A percentile compares a stretch with the other conserved stretches of the same genome.
phyloP scores from a whole-genome alignment of 2,329 filamentous ascomycete genomes.

The Aspergillus texensis region DNA sequence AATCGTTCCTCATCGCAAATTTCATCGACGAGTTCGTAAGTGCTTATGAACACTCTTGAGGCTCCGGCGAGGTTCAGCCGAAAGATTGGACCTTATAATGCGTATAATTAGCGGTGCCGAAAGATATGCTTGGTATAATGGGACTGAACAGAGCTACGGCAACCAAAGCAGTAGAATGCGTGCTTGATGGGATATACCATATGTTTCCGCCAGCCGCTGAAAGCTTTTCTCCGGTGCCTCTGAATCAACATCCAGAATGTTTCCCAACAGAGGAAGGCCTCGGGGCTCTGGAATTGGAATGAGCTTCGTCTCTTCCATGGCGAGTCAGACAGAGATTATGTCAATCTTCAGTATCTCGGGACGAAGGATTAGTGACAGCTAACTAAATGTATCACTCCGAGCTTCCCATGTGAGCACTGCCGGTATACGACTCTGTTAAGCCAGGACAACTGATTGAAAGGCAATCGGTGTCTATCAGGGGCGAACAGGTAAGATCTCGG shows the following conservation, averaged over 20 bases:
- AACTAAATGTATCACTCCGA: background rate
- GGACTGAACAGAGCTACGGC: background rate
- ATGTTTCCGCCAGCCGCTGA: constrained; percentile 62
- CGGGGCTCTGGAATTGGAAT: constrained; percentile 64
- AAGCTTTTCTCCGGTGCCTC: constrained; percentile 61
- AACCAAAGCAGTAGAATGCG: background rate
- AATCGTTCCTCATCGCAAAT: constrained; percentile 69
- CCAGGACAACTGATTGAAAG: background rate
- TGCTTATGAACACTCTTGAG: constrained; percentile 53
- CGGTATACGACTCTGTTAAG: background rate
- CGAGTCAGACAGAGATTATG: background rate
- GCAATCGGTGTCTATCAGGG: background rate
- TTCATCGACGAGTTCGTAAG: constrained; percentile 62
- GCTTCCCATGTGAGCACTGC: background rate
- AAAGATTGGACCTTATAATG: constrained; percentile 59
- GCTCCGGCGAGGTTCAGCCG: constrained; percentile 54
- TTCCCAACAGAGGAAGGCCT: constrained; percentile 67
- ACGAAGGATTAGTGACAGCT: too few species aligned
- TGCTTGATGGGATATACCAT: constrained; percentile 52
- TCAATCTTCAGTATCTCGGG: too few species aligned
- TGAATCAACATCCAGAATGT: constrained; percentile 64
- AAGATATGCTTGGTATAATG: background rate
- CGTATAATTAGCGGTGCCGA: background rate
- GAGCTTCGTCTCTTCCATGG: constrained; percentile 22
- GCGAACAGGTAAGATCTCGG: background rate